Evolutionary conservation across 805 yeast species (phyloP).

Genomic region (Saccharomycopsis fodiens): DNA sequence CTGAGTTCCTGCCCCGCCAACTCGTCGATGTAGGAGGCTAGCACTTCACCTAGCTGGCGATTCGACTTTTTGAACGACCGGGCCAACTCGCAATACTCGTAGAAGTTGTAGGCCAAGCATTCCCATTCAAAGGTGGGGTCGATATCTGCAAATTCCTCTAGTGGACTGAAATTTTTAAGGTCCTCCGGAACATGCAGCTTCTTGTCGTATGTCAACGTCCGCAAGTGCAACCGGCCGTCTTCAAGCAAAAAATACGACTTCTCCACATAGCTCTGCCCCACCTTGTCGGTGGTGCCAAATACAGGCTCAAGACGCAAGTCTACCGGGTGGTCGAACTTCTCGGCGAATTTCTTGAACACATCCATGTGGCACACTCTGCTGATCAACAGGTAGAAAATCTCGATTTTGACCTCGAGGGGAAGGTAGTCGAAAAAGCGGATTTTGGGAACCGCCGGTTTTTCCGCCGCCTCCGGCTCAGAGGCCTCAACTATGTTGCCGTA

Average conservation of each 20-base stretch:
- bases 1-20: slow-evolving; percentile 40
- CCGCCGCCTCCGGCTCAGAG: slow-evolving; percentile 3
- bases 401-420: slow-evolving; percentile 40
- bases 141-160: slow-evolving; percentile 24
- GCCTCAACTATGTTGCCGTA: slow-evolving; percentile 21
- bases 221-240: slow-evolving; percentile 44
- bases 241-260: slow-evolving; percentile 35
- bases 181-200: slow-evolving; percentile 31
- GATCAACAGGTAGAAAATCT: slow-evolving; percentile 39
- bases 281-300: slow-evolving; percentile 20
- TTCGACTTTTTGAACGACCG: slow-evolving; percentile 24
- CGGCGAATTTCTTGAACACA: slow-evolving; percentile 41
- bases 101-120: slow-evolving; percentile 37
- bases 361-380: slow-evolving; percentile 36
- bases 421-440: slow-evolving; percentile 31
- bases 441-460: slow-evolving; percentile 1
- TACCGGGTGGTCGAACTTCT: slow-evolving; percentile 28
- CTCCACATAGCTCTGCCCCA: slow-evolving; percentile 9
- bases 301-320: slow-evolving; percentile 29
- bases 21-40: slow-evolving; percentile 29
- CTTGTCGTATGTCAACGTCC: slow-evolving; percentile 27
- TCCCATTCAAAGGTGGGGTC: slow-evolving; percentile 36
- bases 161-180: slow-evolving; percentile 23
- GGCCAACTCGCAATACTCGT: slow-evolving; percentile 33
- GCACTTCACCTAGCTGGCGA: slow-evolving; percentile 27